Conservation (phyloP, 495 filamentous ascomycete genomes). For the Bacidia rubella region DNA sequence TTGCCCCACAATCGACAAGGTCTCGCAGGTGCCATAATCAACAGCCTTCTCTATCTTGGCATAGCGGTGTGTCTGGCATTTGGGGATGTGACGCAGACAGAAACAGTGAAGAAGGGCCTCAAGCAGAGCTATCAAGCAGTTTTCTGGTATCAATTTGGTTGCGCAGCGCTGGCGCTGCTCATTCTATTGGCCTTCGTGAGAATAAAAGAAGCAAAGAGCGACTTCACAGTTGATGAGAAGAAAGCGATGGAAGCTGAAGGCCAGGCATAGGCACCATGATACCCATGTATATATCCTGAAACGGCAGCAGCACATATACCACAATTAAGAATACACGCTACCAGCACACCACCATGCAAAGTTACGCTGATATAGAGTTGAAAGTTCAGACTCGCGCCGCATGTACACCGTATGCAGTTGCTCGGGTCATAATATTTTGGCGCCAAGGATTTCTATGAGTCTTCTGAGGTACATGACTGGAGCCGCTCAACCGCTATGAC, state of each 20-base stretch:
- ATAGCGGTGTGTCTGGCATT: slow-evolving; percentile 70
- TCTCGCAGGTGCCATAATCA: slow-evolving; percentile 58
- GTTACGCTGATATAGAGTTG: no score
- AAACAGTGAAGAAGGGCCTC: slow-evolving; percentile 32
- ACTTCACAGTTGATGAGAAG: slow-evolving; percentile 56
- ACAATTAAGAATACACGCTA: no score
- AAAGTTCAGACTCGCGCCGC: no score
- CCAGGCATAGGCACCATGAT: background rate
- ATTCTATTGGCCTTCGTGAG: slow-evolving; percentile 49
- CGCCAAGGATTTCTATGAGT: no score
- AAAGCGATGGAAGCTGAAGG: slow-evolving; percentile 22
- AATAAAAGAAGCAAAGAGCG: slow-evolving; percentile 52
- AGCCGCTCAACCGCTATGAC: no score
- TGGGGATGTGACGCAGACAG: slow-evolving; percentile 52
- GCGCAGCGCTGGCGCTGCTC: slow-evolving; percentile 39
- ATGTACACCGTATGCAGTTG: no score
- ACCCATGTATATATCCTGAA: no score
- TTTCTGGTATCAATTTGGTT: slow-evolving; percentile 55
- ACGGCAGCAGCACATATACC: no score
- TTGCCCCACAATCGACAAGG: slow-evolving; percentile 59
- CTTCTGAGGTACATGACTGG: no score
- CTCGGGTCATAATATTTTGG: no score
- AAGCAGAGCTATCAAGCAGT: slow-evolving; percentile 44
- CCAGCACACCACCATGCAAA: no score
- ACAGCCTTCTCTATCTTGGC: slow-evolving; percentile 59